Evolutionary conservation across 2,329 filamentous ascomycete species (phyloP), one percentile per base, ranked within the genome.

Genomic region (Botrytis fragariae): DNA sequence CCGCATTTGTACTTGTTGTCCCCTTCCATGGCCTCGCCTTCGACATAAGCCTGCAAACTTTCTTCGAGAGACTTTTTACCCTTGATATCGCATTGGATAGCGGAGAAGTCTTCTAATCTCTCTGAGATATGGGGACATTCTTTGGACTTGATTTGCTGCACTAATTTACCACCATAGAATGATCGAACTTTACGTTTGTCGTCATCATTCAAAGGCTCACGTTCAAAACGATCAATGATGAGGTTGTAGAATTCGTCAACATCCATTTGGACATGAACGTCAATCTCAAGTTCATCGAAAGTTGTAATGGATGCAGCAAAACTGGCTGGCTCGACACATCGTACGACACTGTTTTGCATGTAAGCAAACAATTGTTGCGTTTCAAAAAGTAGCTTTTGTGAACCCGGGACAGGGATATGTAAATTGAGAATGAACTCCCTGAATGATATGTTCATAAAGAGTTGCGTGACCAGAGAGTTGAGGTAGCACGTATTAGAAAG

Each of bases 1-100:
- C 94, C 95, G 83, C 96, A 99, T 77, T 97, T 97, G 85, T 98
- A 99, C 83, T 97, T 98, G 85, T 99, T 98, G 79, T 97, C 94
- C 91, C 97, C 96, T 85, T 97, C 94, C 92, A 99, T 95, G 51
- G 96, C 90, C 82, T 99, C 96, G 6, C 96, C 96, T 80, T 97
- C 93, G 20, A 98, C 94, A 81, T 97, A 98, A n/a, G 95, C 94
- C 78, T 94, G 90, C 22, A 99, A 85, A 79, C 96, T 98, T 77
- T 98, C 94, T 78, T 93, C 87, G 2, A 99, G 87, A 45, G 86
- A 92, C 35, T 86, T 87, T 83, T 98, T 98, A 69, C 95, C 95
- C 81, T 97, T 97, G 79, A 99, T 97, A 78, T 98, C 95, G 80
- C 96, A 97, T 78, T 97, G 95, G 72, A 99, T 94, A 8, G 95